Percentiles rank a stretch among this genome's conserved stretches.
These are phyloP conservation scores for Hansenula anomala DNA, from an alignment of 1,139 yeast genomes.

Conservation along the genomic window DNA sequence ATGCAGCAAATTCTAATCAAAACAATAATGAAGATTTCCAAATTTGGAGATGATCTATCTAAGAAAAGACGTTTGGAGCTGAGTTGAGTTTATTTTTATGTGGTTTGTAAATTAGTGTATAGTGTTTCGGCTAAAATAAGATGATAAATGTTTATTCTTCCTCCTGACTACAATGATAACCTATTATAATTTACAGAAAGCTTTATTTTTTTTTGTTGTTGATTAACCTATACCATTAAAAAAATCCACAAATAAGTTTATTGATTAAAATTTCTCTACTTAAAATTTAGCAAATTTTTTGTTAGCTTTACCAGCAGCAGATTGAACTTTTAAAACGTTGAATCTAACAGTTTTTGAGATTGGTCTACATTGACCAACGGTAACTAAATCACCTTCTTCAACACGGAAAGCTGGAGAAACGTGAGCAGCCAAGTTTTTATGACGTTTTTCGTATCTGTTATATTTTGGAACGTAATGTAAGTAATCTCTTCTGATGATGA, in stretches of 20 bases:
- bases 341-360: slow-evolving; percentile 99
- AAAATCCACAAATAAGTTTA: neutral
- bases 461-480: slow-evolving; percentile 99
- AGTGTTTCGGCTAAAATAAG: no score
- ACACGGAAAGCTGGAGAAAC: slow-evolving; percentile 99
- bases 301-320: slow-evolving; percentile 79
- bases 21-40: neutral
- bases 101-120: no score
- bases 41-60: slow-evolving; percentile 1
- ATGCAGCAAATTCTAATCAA: neutral
- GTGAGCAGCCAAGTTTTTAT: slow-evolving; percentile 99
- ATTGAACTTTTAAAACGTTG: slow-evolving; percentile 96
- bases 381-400: slow-evolving; percentile 97
- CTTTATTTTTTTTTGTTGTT: neutral
- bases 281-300: slow-evolving; percentile 97
- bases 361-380: slow-evolving; percentile 99
- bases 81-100: no score
- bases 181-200: slow-evolving; percentile 1
- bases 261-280: slow-evolving; percentile 25
- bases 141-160: no score
- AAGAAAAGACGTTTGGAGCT: no score
- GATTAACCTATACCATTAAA: slow-evolving; percentile 4
- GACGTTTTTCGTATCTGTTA: slow-evolving; percentile 99
- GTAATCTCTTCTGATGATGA: slow-evolving; percentile 99
- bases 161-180: no score